Evolutionary conservation across 2,329 filamentous ascomycete species (phyloP).

Genomic region (Colletotrichum falcatum): DNA sequence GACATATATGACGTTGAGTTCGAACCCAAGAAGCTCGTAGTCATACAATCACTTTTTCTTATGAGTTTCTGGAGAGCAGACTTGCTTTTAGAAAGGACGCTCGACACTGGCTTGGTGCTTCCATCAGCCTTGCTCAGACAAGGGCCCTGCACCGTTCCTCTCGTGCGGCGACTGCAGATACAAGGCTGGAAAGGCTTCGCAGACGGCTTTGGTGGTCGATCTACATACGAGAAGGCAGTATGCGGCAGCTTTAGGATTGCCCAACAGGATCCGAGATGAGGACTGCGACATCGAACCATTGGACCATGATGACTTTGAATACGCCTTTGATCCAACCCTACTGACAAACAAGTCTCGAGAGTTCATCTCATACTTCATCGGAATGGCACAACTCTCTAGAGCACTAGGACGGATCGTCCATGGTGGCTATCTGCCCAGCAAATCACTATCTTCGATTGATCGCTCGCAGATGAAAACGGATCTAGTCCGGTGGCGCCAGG

Average conservation of each 20-base stretch:
- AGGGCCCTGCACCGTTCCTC: constrained; percentile 55
- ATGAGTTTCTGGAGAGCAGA: constrained; percentile 67
- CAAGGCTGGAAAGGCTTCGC: constrained; percentile 51
- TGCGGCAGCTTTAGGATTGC: constrained; percentile 56
- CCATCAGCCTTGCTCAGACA: constrained; percentile 64
- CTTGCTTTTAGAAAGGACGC: constrained; percentile 60
- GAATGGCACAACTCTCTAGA: constrained; percentile 42
- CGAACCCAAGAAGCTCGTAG: constrained; percentile 61
- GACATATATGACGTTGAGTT: constrained; percentile 65
- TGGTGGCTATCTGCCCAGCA: constrained; percentile 35
- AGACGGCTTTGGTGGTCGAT: constrained; percentile 66
- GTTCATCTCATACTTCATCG: constrained; percentile 53
- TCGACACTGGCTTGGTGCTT: constrained; percentile 62
- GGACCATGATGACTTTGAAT: background rate
- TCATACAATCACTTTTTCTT: constrained; percentile 64
- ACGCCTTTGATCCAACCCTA: constrained; percentile 47
- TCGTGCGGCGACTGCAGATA: constrained; percentile 33
- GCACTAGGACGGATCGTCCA: constrained; percentile 45
- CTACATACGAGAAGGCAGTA: constrained; percentile 63
- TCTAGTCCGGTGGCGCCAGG: too few species aligned
- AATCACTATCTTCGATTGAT: too few species aligned
- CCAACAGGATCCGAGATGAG: constrained; percentile 60
- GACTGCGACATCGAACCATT: constrained; percentile 54
- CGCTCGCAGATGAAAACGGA: too few species aligned
- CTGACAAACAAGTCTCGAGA: constrained; percentile 44